Evolutionary conservation across 495 filamentous ascomycete genomes (phyloP), one percentile per base, ranked within the genome.

Genomic region (Beverwykella pulmonaria): DNA sequence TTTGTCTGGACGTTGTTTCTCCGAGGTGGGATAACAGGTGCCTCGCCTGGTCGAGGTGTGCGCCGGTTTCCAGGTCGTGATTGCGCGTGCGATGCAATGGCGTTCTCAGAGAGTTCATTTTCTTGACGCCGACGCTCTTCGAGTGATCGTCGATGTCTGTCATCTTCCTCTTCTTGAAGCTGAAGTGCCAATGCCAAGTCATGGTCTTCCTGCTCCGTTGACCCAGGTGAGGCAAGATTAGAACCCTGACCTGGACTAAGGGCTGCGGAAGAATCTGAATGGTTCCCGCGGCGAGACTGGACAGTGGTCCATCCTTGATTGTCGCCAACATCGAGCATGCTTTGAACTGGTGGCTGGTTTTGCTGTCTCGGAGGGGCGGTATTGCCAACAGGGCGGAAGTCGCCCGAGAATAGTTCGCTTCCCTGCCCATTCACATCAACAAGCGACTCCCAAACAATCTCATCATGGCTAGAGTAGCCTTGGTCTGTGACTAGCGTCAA

Each of bases 361-460:
- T 61, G 49, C n/a, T 29, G 57, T 26, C 48, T 62, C 59, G 22
- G 59, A 47, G 59, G 52, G 20, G 20, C 15, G 61, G 65, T 74
- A 68, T 86, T 80, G 22, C 92, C 88, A 19, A 98, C 92, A 5
- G 88, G 80, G 23, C 92, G 86, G 79, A 97, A 97, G 74, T 97
- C 94, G 12, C 94, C 94, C 12, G 91, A 88, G 62, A 91, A 90
- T 71, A 96, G 92, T 71, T 92, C 90, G 20, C 90, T 84, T 25
- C 84, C 84, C 63, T 89, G 86, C n/a, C 93, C 94, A 57, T 85
- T 91, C 36, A 97, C 86, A 69, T 97, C 93, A 17, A 90, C 89
- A 3, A 98, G 83, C 17, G 87, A 91, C 78, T 98, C 93, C 93
- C 94, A 98, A 10, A 98, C 92, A 9, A 98, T 86, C 78, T 98